Percentiles rank a stretch among this genome's conserved stretches.
Conservation (phyloP, 257 asterid genomes). For the Jaltomata sinuosa region DNA sequence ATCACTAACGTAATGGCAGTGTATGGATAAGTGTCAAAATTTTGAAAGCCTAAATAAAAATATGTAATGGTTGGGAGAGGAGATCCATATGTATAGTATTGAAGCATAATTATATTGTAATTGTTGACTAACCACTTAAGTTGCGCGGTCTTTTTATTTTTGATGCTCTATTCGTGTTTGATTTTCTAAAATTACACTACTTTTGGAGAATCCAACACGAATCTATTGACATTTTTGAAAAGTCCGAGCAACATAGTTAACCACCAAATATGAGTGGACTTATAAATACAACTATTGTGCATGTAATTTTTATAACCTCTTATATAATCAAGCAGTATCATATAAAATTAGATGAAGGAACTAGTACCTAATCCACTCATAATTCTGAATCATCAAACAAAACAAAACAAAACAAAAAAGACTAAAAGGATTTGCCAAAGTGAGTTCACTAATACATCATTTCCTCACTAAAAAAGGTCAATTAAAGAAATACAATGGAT, state of each 20-base stretch:
- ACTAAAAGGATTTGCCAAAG: not conserved
- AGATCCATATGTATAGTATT: not conserved
- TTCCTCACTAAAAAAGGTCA: not conserved
- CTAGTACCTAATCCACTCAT: not conserved
- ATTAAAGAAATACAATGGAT: not conserved
- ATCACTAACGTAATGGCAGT: not conserved
- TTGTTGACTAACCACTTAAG: no score
- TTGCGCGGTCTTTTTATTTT: no score
- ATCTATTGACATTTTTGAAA: no score
- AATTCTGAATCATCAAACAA: not conserved
- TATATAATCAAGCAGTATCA: not conserved
- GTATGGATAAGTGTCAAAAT: not conserved
- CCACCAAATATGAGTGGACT: not conserved
- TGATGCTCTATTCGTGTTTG: no score
- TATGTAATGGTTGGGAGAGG: not conserved
- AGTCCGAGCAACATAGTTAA: no score
- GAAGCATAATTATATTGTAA: not conserved
- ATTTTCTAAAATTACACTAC: no score
- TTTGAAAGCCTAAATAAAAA: not conserved
- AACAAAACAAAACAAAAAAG: no score
- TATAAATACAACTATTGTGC: not conserved
- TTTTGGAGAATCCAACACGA: no score
- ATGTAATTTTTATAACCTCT: not conserved
- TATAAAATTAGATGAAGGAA: not conserved
- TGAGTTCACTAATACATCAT: not conserved